These are phyloP conservation scores for Dovyalis caffra DNA, from an alignment of 345 rosid genomes.

Conservation along the genomic window DNA sequence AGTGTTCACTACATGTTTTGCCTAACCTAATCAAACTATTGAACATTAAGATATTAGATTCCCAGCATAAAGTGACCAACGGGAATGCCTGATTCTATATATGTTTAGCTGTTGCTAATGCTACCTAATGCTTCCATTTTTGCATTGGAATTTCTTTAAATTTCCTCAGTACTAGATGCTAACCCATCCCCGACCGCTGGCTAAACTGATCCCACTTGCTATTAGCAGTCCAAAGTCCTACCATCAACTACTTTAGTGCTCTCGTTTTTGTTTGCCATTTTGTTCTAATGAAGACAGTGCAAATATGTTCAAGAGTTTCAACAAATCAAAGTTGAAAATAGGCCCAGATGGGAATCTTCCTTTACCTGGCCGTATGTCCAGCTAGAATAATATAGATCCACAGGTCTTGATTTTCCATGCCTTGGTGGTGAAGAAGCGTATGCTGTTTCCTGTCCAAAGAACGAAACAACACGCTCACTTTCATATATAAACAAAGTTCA, in stretches of 20 bases:
- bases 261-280: background rate
- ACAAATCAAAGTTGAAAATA: background rate
- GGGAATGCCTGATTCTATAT: too few relatives aligned
- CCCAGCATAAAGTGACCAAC: too few relatives aligned
- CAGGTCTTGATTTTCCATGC: background rate
- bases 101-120: too few relatives aligned
- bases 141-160: too few relatives aligned
- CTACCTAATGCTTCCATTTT: too few relatives aligned
- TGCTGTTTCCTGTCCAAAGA: slow-evolving; percentile 17
- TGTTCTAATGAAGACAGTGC: slow-evolving; percentile 11
- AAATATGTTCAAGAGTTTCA: background rate
- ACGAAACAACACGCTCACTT: too few relatives aligned
- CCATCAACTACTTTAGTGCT: background rate
- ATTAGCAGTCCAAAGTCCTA: background rate
- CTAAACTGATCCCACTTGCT: background rate
- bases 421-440: slow-evolving; percentile 11
- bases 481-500: slow-evolving; percentile 14
- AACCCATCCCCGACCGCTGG: background rate
- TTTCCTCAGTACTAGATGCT: background rate
- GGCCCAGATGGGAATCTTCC: background rate
- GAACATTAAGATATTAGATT: too few relatives aligned
- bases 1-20: too few relatives aligned
- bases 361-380: slow-evolving; percentile 19
- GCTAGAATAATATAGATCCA: slow-evolving; percentile 25
- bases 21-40: too few relatives aligned